Conservation (phyloP, 768 basidiomycete genomes). For the Tremella mesenterica region DNA sequence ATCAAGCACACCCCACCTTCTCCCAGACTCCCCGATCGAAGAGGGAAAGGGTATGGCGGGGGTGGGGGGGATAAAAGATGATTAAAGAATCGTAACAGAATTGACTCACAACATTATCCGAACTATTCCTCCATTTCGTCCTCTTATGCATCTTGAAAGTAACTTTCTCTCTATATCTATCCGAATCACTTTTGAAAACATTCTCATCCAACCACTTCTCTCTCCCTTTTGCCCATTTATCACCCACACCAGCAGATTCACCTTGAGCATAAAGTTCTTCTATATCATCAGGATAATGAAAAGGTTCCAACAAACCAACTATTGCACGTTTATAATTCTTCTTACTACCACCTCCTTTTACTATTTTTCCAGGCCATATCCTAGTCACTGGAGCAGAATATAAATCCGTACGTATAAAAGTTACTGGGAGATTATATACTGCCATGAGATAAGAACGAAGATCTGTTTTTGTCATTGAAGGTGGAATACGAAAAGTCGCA, state of each 20-base stretch:
- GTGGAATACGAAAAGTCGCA: conserved; percentile 82
- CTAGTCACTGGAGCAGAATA: conserved; percentile 57
- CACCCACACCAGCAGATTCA: conserved; percentile 47
- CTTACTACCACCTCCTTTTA: conserved; percentile 15
- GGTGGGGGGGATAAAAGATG: too few relatives aligned
- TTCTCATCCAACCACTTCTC: conserved; percentile 55
- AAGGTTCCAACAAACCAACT: conserved; percentile 82
- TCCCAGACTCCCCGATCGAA: too few relatives aligned
- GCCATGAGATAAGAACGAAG: conserved; percentile 73
- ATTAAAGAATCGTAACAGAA: conserved; percentile 7
- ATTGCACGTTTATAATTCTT: conserved; percentile 79
- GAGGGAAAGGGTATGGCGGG: too few relatives aligned
- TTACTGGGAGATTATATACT: conserved; percentile 79
- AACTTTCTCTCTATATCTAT: conserved; percentile 42
- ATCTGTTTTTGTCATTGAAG: conserved; percentile 86
- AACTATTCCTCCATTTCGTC: conserved; percentile 32
- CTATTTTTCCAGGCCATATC: conserved; percentile 11
- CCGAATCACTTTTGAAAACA: conserved; percentile 50
- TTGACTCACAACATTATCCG: conserved; percentile 43
- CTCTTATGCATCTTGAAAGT: conserved; percentile 41
- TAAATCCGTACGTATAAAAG: conserved; percentile 93
- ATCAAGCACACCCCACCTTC: too few relatives aligned
- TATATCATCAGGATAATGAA: conserved; percentile 76
- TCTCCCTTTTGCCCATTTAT: conserved; percentile 10
- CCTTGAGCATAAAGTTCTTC: conserved; percentile 66